Percentiles rank a stretch among this genome's conserved stretches.
phyloP scores from a whole-genome alignment of 2,329 filamentous ascomycete species.

The Colletotrichum shisoi region DNA sequence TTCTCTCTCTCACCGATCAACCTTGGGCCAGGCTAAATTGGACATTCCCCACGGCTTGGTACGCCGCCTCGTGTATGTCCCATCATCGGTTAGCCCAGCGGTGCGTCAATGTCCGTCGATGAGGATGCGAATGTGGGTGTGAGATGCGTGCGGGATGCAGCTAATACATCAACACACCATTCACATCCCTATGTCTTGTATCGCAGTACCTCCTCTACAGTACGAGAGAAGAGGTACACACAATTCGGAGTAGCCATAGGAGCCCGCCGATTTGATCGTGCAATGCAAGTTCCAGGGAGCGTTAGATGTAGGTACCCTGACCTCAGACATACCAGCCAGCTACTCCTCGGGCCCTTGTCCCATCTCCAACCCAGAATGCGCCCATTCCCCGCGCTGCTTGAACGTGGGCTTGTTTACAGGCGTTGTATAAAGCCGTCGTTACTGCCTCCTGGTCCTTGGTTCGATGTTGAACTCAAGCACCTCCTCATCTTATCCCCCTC shows the following conservation, averaged over 20 bases:
- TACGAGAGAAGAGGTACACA: slow-evolving; percentile 5
- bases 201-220: no score
- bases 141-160: slow-evolving; percentile 29
- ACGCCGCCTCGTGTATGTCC: slow-evolving; percentile 29
- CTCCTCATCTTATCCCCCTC: not conserved
- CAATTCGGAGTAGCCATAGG: slow-evolving; percentile 16
- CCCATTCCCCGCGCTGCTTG: slow-evolving; percentile 29
- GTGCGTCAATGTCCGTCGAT: slow-evolving; percentile 24
- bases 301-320: slow-evolving; percentile 32
- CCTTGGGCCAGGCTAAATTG: not conserved
- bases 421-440: slow-evolving; percentile 26
- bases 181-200: slow-evolving; percentile 10
- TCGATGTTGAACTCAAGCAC: not conserved
- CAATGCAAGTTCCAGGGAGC: slow-evolving; percentile 23
- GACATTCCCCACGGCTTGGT: slow-evolving; percentile 2
- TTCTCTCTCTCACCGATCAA: slow-evolving; percentile 17
- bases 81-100: slow-evolving; percentile 21
- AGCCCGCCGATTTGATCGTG: slow-evolving; percentile 19
- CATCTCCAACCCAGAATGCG: slow-evolving; percentile 23
- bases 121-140: slow-evolving; percentile 20
- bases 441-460: not conserved
- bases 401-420: slow-evolving; percentile 10
- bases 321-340: slow-evolving; percentile 33
- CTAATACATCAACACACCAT: slow-evolving; percentile 3
- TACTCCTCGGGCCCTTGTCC: slow-evolving; percentile 25